Conservation (phyloP, 1,284 basidiomycete genomes). For the Ganoderma resinaceum region DNA sequence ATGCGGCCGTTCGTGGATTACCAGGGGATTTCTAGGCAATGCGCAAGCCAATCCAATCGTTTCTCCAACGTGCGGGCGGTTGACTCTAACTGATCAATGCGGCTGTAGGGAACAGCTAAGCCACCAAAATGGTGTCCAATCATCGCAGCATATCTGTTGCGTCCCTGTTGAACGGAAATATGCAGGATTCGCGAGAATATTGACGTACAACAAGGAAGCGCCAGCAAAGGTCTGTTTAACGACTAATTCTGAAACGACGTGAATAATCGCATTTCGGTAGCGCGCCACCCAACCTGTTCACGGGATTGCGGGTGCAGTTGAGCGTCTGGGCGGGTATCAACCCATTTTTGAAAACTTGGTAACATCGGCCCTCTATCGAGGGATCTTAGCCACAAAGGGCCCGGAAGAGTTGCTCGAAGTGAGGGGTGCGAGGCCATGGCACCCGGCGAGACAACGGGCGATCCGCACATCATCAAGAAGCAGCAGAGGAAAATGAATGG, state of each 20-base stretch:
- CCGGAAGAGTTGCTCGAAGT: not conserved
- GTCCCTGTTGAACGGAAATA: not conserved
- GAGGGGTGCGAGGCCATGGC: not conserved
- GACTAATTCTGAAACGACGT: not conserved
- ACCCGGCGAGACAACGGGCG: not conserved
- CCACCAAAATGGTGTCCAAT: not conserved
- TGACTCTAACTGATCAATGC: not conserved
- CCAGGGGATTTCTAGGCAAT: not conserved
- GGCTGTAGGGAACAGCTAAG: not conserved
- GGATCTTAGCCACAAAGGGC: not conserved
- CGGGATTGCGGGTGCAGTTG: not conserved
- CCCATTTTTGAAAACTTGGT: not conserved
- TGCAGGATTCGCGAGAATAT: not conserved
- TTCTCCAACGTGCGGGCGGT: not conserved
- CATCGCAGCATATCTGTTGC: not conserved
- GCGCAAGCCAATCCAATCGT: not conserved
- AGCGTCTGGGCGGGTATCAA: not conserved
- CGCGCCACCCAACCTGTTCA: not conserved
- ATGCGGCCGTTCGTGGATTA: not conserved
- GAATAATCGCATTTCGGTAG: not conserved
- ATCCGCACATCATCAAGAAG: not conserved
- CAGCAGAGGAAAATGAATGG: not conserved
- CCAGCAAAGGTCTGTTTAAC: not conserved
- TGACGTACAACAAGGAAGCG: not conserved
- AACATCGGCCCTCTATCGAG: not conserved